These are phyloP conservation scores for Vitis vinifera DNA, from an alignment of 164 flowering plant species.

Conservation along the genomic window ASM3070453v1 NC_081812.1:18345501-18346000, in stretches of 20 bases:
- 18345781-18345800: slow-evolving; percentile 33
- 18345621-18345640: slow-evolving; percentile 1
- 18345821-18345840: slow-evolving; percentile 9
- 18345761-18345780: slow-evolving; percentile 25
- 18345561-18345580: no score
- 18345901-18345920: not conserved
- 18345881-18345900: slow-evolving; percentile 11
- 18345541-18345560: no score
- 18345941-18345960: slow-evolving; percentile 22
- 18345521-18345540: no score
- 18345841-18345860: slow-evolving; percentile 11
- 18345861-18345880: slow-evolving; percentile 23
- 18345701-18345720: slow-evolving; percentile 58
- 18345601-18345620: not conserved
- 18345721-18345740: slow-evolving; percentile 54
- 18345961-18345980: slow-evolving; percentile 13
- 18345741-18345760: slow-evolving; percentile 26
- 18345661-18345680: slow-evolving; percentile 73
- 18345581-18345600: no score
- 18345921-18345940: slow-evolving; percentile 8
- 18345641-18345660: slow-evolving; percentile 56
- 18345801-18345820: slow-evolving; percentile 19
- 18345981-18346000: slow-evolving; percentile 15
- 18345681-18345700: slow-evolving; percentile 78
- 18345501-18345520: no score